Conservation (phyloP, 805 yeast genomes). For the Pichia manshurica region DNA sequence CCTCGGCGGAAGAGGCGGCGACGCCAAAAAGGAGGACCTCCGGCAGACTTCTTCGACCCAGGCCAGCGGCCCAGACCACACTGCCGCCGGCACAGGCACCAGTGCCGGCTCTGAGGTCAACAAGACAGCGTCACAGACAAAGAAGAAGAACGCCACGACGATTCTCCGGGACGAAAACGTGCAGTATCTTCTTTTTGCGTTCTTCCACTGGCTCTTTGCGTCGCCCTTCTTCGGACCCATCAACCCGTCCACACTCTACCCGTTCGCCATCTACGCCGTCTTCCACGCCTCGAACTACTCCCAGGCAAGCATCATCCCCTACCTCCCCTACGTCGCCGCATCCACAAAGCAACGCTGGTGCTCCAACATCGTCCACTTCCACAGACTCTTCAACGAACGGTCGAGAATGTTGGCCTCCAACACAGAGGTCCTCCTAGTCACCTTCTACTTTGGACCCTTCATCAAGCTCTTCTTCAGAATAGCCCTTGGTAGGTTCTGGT, state of each 20-base stretch:
- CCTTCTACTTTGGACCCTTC: slow-evolving; percentile 35
- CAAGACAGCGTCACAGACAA: background rate
- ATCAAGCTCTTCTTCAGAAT: slow-evolving; percentile 32
- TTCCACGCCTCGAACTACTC: slow-evolving; percentile 61
- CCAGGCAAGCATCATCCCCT: slow-evolving; percentile 49
- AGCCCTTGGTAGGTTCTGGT: slow-evolving; percentile 32
- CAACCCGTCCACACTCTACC: slow-evolving; percentile 41
- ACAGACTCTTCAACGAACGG: slow-evolving; percentile 36
- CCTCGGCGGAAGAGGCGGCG: background rate
- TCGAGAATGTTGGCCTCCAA: slow-evolving; percentile 41
- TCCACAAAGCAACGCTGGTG: slow-evolving; percentile 26
- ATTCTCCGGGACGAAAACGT: slow-evolving; percentile 51
- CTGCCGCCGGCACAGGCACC: background rate
- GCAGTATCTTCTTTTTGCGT: slow-evolving; percentile 49
- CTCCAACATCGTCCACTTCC: slow-evolving; percentile 30
- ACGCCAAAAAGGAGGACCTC: too few species aligned
- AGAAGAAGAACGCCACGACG: too few species aligned
- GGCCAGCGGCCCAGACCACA: too few species aligned
- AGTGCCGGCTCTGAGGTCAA: background rate
- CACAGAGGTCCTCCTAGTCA: slow-evolving; percentile 39
- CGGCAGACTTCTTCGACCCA: too few species aligned
- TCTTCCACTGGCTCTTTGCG: slow-evolving; percentile 33
- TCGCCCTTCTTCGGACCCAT: slow-evolving; percentile 16
- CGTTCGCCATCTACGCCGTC: slow-evolving; percentile 56
- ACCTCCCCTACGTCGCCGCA: slow-evolving; percentile 34